Conservation (phyloP, 371 early-diverging fungal genomes). For the Cokeromyces recurvatus region DNA sequence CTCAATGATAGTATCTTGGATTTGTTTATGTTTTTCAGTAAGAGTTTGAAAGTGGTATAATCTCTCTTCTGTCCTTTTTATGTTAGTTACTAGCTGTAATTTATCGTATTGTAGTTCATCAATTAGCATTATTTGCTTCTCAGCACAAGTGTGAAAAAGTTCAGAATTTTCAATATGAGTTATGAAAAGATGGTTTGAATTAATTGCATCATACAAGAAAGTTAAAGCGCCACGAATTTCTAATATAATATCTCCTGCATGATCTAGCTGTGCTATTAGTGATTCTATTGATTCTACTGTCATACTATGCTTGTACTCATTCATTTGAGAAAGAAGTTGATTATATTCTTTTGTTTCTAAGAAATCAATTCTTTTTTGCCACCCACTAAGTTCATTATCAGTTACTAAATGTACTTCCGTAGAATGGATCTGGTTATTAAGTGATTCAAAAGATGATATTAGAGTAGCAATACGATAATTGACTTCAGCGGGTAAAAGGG, state of each 20-base stretch:
- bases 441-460: conserved; percentile 9
- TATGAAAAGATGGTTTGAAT: conserved; percentile 36
- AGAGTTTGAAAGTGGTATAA: conserved; percentile 17
- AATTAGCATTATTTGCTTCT: neutral
- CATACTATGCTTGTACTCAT: conserved; percentile 6
- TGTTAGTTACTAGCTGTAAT: conserved; percentile 8
- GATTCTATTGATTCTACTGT: conserved; percentile 17
- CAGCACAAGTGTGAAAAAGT: conserved; percentile 8
- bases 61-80: conserved; percentile 6
- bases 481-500: conserved; percentile 30
- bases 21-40: conserved; percentile 17
- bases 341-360: conserved; percentile 28
- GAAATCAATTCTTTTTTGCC: conserved; percentile 36
- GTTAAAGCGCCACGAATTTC: conserved; percentile 26
- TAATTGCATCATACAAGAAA: conserved; percentile 35
- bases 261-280: conserved; percentile 20
- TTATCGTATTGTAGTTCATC: conserved; percentile 1
- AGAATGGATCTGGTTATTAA: conserved; percentile 17
- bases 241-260: conserved; percentile 25
- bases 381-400: conserved; percentile 28
- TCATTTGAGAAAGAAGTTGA: conserved; percentile 14
- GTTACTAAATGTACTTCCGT: conserved; percentile 15
- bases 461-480: conserved; percentile 19
- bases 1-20: conserved; percentile 22
- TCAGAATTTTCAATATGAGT: conserved; percentile 33